Evolutionary conservation across 192 early-diverging fungal genomes (phyloP).

Genomic region (Rhizophagus prolifer): DNA sequence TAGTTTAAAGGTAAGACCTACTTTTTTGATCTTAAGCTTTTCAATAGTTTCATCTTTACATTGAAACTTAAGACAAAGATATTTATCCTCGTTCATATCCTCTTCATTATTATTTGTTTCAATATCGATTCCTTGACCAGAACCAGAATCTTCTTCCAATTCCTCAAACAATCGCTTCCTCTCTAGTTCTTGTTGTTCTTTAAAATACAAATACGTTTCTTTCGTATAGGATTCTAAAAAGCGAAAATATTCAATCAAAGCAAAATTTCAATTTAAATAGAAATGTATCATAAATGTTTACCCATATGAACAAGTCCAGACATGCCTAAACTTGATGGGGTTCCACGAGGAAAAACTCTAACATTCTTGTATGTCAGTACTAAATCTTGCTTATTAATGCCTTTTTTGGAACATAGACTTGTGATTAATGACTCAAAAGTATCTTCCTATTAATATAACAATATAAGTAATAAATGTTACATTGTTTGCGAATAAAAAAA

Average conservation of each 20-base stretch:
- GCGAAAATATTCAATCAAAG: neutral
- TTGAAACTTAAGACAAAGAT: slow-evolving; percentile 26
- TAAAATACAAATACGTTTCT: slow-evolving; percentile 12
- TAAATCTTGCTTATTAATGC: slow-evolving; percentile 21
- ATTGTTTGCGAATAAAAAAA: neutral
- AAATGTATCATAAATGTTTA: neutral
- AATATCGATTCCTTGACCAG: neutral
- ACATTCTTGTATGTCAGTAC: slow-evolving; percentile 30
- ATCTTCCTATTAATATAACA: slow-evolving; percentile 19
- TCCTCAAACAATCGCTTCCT: neutral
- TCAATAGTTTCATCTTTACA: slow-evolving; percentile 15
- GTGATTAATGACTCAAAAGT: slow-evolving; percentile 27
- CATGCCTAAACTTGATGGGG: slow-evolving; percentile 28
- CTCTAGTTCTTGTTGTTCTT: slow-evolving; percentile 3
- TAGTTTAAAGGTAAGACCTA: neutral
- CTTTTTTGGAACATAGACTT: neutral
- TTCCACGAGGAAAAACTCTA: slow-evolving; percentile 29
- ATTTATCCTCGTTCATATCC: neutral
- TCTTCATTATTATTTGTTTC: neutral
- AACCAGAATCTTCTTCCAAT: neutral
- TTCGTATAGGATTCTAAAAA: slow-evolving; percentile 22
- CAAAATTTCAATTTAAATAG: neutral
- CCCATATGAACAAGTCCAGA: slow-evolving; percentile 14
- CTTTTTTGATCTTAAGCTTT: slow-evolving; percentile 30
- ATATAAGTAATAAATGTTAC: neutral